A percentile compares a stretch with the other conserved stretches of the same genome.
phyloP scores from a whole-genome alignment of 1,139 yeast species.

The Hemisphaericaspora subhashii region DNA sequence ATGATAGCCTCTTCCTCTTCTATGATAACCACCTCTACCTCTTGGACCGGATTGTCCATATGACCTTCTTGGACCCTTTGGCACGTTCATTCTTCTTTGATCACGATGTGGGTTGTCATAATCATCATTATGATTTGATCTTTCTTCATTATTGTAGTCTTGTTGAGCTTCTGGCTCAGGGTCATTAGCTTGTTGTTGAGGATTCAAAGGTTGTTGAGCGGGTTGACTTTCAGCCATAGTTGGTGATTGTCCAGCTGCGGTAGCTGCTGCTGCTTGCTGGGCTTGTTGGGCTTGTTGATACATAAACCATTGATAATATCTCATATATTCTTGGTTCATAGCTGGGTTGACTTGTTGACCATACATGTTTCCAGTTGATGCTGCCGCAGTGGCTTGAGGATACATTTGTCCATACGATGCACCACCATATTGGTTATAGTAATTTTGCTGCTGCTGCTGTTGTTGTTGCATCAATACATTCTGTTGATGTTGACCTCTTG shows the following conservation, averaged over 20 bases:
- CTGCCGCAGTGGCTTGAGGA: slow-evolving; percentile 17
- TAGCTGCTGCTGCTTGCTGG: slow-evolving; percentile 17
- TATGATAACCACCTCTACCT: slow-evolving; percentile 21
- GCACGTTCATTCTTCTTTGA: slow-evolving; percentile 35
- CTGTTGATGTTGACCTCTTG: slow-evolving; percentile 61
- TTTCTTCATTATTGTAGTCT: slow-evolving; percentile 1
- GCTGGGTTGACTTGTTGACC: slow-evolving; percentile 66
- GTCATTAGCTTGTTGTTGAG: slow-evolving; percentile 49
- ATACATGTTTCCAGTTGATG: slow-evolving; percentile 15
- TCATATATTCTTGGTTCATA: slow-evolving; percentile 83
- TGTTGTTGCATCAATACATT: slow-evolving; percentile 40
- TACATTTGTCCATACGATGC: slow-evolving; percentile 21
- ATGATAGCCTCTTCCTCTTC: slow-evolving; percentile 27
- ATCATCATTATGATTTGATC: slow-evolving; percentile 15
- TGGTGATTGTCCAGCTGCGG: slow-evolving; percentile 13
- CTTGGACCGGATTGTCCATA: slow-evolving; percentile 38
- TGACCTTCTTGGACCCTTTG: slow-evolving; percentile 46
- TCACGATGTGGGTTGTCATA: slow-evolving; percentile 23
- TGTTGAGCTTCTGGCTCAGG: slow-evolving; percentile 15
- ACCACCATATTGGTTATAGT: slow-evolving; percentile 34
- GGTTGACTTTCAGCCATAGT: slow-evolving; percentile 44
- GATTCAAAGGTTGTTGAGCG: slow-evolving; percentile 53
- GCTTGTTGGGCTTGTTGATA: slow-evolving; percentile 44
- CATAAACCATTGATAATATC: slow-evolving; percentile 79
- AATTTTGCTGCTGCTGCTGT: slow-evolving; percentile 20